Conservation (phyloP, 139 green algal species). For the Chlamydomonas sp. region DNA sequence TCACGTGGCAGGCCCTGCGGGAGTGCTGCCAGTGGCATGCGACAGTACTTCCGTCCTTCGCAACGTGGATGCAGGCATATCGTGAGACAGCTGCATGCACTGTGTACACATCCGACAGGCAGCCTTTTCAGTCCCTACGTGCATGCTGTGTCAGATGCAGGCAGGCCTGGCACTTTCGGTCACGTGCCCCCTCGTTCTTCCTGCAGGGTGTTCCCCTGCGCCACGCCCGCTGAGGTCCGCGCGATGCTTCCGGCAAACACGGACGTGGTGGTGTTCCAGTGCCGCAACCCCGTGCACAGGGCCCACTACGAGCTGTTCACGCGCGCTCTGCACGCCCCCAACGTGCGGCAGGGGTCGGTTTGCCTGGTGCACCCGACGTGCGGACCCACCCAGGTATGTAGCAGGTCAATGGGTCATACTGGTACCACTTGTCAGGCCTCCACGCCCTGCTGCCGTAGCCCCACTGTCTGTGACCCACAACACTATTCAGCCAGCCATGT, state of each 20-base stretch:
- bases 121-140: too few species aligned
- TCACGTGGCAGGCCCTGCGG: too few species aligned
- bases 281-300: slow-evolving; percentile 93
- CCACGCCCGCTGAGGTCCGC: slow-evolving; percentile 80
- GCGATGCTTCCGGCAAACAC: slow-evolving; percentile 70
- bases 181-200: background rate
- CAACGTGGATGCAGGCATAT: too few species aligned
- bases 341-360: slow-evolving; percentile 78
- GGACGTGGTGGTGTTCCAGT: slow-evolving; percentile 96
- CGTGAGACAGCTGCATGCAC: too few species aligned
- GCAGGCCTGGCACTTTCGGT: background rate
- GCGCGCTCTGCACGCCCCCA: slow-evolving; percentile 82
- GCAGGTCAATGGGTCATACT: too few species aligned
- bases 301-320: slow-evolving; percentile 97
- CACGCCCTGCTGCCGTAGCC: too few species aligned
- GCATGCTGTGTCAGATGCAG: too few species aligned
- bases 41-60: too few species aligned
- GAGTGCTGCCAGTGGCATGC: background rate
- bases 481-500: background rate
- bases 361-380: slow-evolving; percentile 93
- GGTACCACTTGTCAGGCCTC: too few species aligned
- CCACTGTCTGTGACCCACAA: too few species aligned
- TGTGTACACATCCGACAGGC: too few species aligned
- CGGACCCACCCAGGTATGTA: slow-evolving; percentile 83
- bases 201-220: slow-evolving; percentile 84